Conservation (phyloP, 768 basidiomycete species). For the Amanita thiersii region DNA sequence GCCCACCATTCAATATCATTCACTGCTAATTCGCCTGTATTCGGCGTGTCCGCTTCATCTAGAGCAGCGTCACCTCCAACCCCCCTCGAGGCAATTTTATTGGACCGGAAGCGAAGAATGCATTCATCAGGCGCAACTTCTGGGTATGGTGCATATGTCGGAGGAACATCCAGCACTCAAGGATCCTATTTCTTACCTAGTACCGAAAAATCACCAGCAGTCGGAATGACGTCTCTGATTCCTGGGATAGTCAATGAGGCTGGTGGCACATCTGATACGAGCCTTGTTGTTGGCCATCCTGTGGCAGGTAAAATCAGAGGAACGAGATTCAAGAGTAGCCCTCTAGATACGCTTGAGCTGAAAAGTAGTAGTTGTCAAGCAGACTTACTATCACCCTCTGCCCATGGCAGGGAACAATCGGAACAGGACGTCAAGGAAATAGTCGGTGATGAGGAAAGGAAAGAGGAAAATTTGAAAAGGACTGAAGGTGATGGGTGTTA, state of each 20-base stretch:
- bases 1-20: neutral
- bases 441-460: neutral
- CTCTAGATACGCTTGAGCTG: slow-evolving; percentile 26
- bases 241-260: slow-evolving; percentile 6
- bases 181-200: no score
- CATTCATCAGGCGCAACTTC: slow-evolving; percentile 24
- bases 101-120: slow-evolving; percentile 49
- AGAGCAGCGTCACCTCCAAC: slow-evolving; percentile 41
- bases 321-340: slow-evolving; percentile 68
- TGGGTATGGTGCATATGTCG: slow-evolving; percentile 4
- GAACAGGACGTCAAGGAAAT: neutral
- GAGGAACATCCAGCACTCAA: no score
- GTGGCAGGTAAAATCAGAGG: slow-evolving; percentile 29
- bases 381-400: no score
- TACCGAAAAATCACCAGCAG: no score
- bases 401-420: no score
- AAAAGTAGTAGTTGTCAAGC: slow-evolving; percentile 14
- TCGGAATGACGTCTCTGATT: neutral
- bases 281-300: slow-evolving; percentile 12
- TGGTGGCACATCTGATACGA: slow-evolving; percentile 6
- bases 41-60: slow-evolving; percentile 15
- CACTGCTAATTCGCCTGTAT: slow-evolving; percentile 7
- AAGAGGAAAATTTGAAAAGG: neutral
- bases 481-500: no score
- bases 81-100: slow-evolving; percentile 57